Percentiles rank a stretch among this genome's conserved stretches.
Evolutionary conservation across 805 yeast genomes (phyloP).

Genomic region (Diddensiella caesifluorescens): DNA sequence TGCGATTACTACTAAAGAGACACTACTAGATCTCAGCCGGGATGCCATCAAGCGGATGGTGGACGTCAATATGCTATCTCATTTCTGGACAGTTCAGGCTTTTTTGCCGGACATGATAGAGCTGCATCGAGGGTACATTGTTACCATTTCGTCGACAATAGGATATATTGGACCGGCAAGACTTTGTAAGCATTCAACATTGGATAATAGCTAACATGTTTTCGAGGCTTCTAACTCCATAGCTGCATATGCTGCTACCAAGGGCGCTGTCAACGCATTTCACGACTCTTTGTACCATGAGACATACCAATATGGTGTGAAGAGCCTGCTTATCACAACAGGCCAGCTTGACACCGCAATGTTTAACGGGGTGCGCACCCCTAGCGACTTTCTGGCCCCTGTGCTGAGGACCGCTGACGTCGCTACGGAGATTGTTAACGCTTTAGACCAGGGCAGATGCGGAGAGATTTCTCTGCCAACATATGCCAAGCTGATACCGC

Average conservation of each 20-base stretch:
- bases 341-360: constrained; percentile 76
- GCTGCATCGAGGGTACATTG: constrained; percentile 61
- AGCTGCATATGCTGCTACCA: constrained; percentile 78
- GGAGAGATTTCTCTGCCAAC: constrained; percentile 20
- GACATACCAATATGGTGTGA: constrained; percentile 46
- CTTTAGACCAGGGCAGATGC: constrained; percentile 49
- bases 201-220: neutral
- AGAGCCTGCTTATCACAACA: constrained; percentile 73
- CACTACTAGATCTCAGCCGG: constrained; percentile 48
- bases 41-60: constrained; percentile 51
- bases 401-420: constrained; percentile 63
- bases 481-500: constrained; percentile 16
- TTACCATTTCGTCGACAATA: constrained; percentile 77
- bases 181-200: constrained; percentile 32
- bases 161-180: constrained; percentile 84
- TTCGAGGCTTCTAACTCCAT: no score
- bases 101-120: constrained; percentile 70
- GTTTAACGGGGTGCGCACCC: constrained; percentile 72
- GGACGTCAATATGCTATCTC: constrained; percentile 63
- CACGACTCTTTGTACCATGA: constrained; percentile 78
- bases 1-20: constrained; percentile 58
- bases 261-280: constrained; percentile 75
- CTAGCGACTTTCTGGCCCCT: constrained; percentile 74
- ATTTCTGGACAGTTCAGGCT: constrained; percentile 62
- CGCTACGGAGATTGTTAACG: constrained; percentile 53